Conservation (phyloP, 2,329 filamentous ascomycete species). For the Monosporascus sp. region DNA sequence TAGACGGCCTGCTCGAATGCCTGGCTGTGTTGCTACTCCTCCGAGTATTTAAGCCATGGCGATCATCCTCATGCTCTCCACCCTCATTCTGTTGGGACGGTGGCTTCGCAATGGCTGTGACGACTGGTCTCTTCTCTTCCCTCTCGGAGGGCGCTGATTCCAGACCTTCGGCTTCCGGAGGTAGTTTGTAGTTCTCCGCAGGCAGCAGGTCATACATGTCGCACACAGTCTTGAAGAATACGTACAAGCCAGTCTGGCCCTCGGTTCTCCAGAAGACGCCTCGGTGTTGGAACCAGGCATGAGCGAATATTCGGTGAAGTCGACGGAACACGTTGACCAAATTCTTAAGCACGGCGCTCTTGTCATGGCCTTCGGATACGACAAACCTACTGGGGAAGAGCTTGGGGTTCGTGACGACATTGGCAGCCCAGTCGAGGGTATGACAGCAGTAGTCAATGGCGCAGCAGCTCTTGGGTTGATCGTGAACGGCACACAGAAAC, state of each 20-base stretch:
- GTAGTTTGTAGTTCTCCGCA: slow-evolving; percentile 92
- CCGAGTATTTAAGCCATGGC: slow-evolving; percentile 42
- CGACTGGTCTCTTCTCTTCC: slow-evolving; percentile 34
- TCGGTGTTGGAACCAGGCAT: slow-evolving; percentile 97
- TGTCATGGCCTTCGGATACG: slow-evolving; percentile 51
- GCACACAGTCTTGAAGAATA: slow-evolving; percentile 96
- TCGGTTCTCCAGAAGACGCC: slow-evolving; percentile 95
- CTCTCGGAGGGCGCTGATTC: slow-evolving; percentile 43
- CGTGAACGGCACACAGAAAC: slow-evolving; percentile 95
- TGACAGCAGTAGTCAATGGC: slow-evolving; percentile 99
- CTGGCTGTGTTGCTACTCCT: slow-evolving; percentile 67
- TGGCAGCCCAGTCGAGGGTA: slow-evolving; percentile 95
- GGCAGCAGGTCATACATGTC: slow-evolving; percentile 86
- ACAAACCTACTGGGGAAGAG: slow-evolving; percentile 85
- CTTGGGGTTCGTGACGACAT: slow-evolving; percentile 88
- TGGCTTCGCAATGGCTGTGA: slow-evolving; percentile 29
- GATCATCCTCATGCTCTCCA: slow-evolving; percentile 40
- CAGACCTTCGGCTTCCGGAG: slow-evolving; percentile 83
- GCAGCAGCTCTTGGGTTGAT: slow-evolving; percentile 93
- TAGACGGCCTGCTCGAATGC: slow-evolving; percentile 76
- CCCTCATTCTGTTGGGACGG: slow-evolving; percentile 20
- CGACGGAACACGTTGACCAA: slow-evolving; percentile 92
- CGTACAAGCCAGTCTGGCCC: slow-evolving; percentile 82
- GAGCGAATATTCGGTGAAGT: slow-evolving; percentile 93
- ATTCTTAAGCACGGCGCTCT: slow-evolving; percentile 66